Evolutionary conservation across 1,139 yeast species (phyloP).

Genomic region (Meyerozyma athensensis): DNA sequence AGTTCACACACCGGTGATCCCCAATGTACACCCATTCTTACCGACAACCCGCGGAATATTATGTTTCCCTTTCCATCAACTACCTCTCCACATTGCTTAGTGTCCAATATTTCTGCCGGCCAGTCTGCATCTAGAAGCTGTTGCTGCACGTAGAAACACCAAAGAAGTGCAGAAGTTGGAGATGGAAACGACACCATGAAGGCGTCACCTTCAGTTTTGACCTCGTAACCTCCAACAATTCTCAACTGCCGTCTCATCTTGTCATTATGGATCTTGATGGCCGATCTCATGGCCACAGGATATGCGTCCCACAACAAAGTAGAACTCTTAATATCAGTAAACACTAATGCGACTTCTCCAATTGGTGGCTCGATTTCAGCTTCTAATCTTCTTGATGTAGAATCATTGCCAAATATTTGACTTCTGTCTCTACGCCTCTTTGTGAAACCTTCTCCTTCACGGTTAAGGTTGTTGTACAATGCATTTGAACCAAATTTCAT

Average conservation of each 20-base stretch:
- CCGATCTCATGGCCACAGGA: slow-evolving; percentile 94
- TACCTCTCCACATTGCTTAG: slow-evolving; percentile 80
- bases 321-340: slow-evolving; percentile 94
- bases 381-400: slow-evolving; percentile 75
- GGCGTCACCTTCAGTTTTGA: slow-evolving; percentile 98
- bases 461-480: slow-evolving; percentile 38
- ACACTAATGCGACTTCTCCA: slow-evolving; percentile 91
- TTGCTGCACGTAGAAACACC: slow-evolving; percentile 93
- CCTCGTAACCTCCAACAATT: slow-evolving; percentile 95
- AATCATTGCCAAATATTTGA: slow-evolving; percentile 59
- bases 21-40: slow-evolving; percentile 98
- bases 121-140: slow-evolving; percentile 82
- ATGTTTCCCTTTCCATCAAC: slow-evolving; percentile 60
- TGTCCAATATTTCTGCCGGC: slow-evolving; percentile 89
- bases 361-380: slow-evolving; percentile 94
- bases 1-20: slow-evolving; percentile 96
- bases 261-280: slow-evolving; percentile 88
- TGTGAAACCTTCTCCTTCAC: slow-evolving; percentile 36
- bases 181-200: slow-evolving; percentile 98
- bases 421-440: slow-evolving; percentile 53
- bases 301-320: slow-evolving; percentile 90
- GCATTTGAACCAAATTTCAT: slow-evolving; percentile 27
- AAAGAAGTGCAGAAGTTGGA: slow-evolving; percentile 80
- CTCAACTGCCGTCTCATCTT: slow-evolving; percentile 92
- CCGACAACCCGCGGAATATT: slow-evolving; percentile 84